Evolutionary conservation across 305 asterid species (phyloP).

Genomic region (Euphrasia arctica): DNA sequence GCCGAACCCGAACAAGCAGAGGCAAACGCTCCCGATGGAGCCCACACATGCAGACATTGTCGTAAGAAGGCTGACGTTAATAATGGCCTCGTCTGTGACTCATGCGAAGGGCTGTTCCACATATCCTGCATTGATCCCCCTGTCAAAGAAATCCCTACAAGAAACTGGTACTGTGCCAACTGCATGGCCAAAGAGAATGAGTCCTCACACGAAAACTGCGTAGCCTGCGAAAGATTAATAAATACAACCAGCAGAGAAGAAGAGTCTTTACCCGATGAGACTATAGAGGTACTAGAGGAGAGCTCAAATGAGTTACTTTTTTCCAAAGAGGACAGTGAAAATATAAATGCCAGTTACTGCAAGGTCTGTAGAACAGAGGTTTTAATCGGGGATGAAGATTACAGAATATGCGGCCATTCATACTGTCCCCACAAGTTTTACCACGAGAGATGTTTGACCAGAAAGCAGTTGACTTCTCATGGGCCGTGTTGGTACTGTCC

Average conservation of each 20-base stretch:
- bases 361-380: conserved; percentile 54
- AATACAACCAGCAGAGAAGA: conserved; percentile 37
- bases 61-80: conserved; percentile 64
- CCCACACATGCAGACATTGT: conserved; percentile 53
- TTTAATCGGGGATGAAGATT: conserved; percentile 37
- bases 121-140: conserved; percentile 74
- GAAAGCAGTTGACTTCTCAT: conserved; percentile 50
- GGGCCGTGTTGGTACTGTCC: conserved; percentile 93
- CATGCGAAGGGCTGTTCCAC: conserved; percentile 86
- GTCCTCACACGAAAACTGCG: conserved; percentile 72
- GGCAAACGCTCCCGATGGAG: conserved; percentile 24
- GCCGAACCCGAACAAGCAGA: conserved; percentile 30
- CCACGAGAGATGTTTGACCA: conserved; percentile 75
- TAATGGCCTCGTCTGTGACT: conserved; percentile 75
- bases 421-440: conserved; percentile 81
- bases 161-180: conserved; percentile 75
- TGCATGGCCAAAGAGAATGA: conserved; percentile 64
- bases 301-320: conserved; percentile 45
- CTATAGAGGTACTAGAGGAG: conserved; percentile 48
- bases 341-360: conserved; percentile 38
- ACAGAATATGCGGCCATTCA: conserved; percentile 67
- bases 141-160: conserved; percentile 64
- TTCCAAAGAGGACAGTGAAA: conserved; percentile 31
- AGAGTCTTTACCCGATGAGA: not conserved
- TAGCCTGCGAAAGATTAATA: conserved; percentile 65